Percentiles rank a stretch among this genome's conserved stretches.
phyloP scores from a whole-genome alignment of 2,329 filamentous ascomycete genomes.

The Fusarium burgessii region DNA sequence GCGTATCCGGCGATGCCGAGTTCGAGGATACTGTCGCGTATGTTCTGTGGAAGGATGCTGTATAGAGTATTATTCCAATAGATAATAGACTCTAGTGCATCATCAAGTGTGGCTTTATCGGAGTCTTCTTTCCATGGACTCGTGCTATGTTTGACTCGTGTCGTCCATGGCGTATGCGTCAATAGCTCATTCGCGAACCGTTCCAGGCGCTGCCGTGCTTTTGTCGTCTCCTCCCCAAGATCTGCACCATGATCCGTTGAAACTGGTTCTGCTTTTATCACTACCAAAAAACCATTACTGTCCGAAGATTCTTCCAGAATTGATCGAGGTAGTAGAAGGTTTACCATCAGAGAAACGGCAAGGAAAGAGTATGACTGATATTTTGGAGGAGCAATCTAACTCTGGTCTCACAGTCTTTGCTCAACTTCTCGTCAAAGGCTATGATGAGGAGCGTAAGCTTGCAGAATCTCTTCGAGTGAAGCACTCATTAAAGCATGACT shows the following conservation, averaged over 20 bases:
- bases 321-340: background rate
- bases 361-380: background rate
- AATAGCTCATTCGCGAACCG: background rate
- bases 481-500: background rate
- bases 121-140: conserved; percentile 2
- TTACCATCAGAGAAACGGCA: fast-evolving
- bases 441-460: background rate
- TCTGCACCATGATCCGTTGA: fast-evolving
- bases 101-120: background rate
- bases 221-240: fast-evolving
- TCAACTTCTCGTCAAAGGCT: background rate
- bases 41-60: background rate
- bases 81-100: background rate
- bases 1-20: background rate
- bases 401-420: background rate
- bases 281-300: background rate
- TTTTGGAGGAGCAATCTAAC: background rate
- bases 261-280: fast-evolving
- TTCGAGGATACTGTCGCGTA: background rate
- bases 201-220: background rate
- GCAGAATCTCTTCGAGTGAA: fast-evolving
- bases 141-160: background rate
- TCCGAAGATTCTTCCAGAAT: background rate
- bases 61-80: conserved; percentile 5
- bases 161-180: conserved; percentile 1